Conservation (phyloP, 2,329 filamentous ascomycete genomes). For the Alternaria sp. region DNA sequence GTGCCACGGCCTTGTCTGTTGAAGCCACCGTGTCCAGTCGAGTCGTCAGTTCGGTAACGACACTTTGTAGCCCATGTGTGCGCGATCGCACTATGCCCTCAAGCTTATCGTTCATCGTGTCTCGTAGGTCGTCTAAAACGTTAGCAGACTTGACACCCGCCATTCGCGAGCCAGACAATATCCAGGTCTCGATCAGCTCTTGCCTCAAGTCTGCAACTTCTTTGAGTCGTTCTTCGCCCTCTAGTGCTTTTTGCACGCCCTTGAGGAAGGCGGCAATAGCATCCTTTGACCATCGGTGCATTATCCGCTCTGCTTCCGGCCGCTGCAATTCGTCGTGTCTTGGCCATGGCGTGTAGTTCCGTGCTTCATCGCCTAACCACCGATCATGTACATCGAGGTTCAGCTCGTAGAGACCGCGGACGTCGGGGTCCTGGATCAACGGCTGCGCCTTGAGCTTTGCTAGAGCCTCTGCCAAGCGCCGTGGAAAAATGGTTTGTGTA, state of each 20-base stretch:
- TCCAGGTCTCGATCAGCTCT: conserved; percentile 75
- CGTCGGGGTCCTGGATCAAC: conserved; percentile 72
- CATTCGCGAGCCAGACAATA: conserved; percentile 69
- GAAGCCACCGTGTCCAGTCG: conserved; percentile 67
- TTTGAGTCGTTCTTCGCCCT: conserved; percentile 68
- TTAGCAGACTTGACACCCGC: conserved; percentile 71
- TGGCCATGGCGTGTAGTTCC: conserved; percentile 85
- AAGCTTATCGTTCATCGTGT: conserved; percentile 72
- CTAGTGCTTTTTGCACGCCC: conserved; percentile 67
- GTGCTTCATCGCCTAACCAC: conserved; percentile 84
- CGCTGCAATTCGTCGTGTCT: conserved; percentile 71
- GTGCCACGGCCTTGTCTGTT: conserved; percentile 46
- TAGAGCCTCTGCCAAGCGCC: conserved; percentile 73
- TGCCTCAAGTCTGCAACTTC: conserved; percentile 73
- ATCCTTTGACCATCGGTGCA: conserved; percentile 50
- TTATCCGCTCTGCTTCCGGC: conserved; percentile 49
- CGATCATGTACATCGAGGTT: conserved; percentile 77
- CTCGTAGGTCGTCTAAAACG: conserved; percentile 72
- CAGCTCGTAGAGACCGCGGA: conserved; percentile 71
- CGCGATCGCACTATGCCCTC: conserved; percentile 67
- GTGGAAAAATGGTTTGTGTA: conserved; percentile 77
- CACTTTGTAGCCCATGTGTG: conserved; percentile 66
- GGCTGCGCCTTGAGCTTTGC: conserved; percentile 71
- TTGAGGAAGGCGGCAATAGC: conserved; percentile 54
- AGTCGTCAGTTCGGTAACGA: conserved; percentile 69